Evolutionary conservation across 176 grass and related monocot genomes (phyloP), one percentile per base, ranked within the genome.

Genomic region (Aegilops umbellulata): DNA sequence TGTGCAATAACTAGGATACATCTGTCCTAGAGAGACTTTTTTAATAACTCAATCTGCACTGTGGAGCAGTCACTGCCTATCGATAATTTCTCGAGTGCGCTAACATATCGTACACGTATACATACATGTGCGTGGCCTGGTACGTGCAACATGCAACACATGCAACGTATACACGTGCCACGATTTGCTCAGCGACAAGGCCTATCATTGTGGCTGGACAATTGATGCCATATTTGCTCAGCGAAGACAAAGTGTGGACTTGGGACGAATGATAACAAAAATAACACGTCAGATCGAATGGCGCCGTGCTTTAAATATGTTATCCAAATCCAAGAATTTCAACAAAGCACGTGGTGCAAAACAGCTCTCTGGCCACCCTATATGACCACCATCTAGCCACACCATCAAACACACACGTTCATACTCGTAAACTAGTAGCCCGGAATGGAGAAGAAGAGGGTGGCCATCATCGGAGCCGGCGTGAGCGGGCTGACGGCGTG

Each of bases 401-500:
- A 3, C 53, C 19, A 58, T 22, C 53, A 3, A 7, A 22, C 19
- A 57, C 19, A 0, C 0, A 57, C 53, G 16, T 19, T 53, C 0
- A 6, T 53, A 53, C 49, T 7, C 49, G 16, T 19, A 7, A 17
- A 53, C 49, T 53, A 19, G 49, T 9, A 58, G 53, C 7, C 47
- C 15, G 2, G 0, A 0, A 84, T 85, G 83, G 83, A 85, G 8
- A 77, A 53, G 76, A 91, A 87, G 83, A 55, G 86, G 17, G 83
- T 95, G 81, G 53, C 49, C 27, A 83, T 93, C 57, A 35, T 92
- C 2, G 93, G 90, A 19, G 90, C 90, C 20, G 88, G 93, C 27
- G 64, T 92, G 64, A 95, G 90, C 46, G 93, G 93, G 17, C 88
- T 93, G 13, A 53, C 83, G 6, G 82, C 91, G 47, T 95, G 94